These are phyloP conservation scores for Trametes gibbosa DNA, from an alignment of 768 basidiomycete genomes.

Conservation along the genomic window DNA sequence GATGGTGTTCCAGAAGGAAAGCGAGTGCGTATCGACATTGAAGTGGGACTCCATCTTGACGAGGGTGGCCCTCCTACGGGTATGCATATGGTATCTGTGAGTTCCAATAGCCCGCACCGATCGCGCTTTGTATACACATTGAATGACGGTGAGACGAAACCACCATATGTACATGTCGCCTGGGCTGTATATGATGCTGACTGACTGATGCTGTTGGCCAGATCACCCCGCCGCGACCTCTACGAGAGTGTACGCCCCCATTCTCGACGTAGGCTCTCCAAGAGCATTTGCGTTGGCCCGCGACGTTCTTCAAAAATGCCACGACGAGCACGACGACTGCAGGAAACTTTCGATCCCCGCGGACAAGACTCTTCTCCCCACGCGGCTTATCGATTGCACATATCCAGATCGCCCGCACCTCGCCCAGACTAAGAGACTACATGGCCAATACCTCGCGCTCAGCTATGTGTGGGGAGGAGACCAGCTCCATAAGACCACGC, in stretches of 20 bases:
- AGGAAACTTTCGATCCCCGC: neutral
- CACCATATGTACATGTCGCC: no score
- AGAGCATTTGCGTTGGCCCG: neutral
- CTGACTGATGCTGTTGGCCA: no score
- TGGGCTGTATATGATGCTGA: no score
- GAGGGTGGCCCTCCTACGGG: no score
- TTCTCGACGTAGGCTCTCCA: neutral
- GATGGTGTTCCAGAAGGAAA: no score
- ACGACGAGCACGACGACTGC: conserved; percentile 3
- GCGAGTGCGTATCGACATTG: no score
- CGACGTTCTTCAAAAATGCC: neutral
- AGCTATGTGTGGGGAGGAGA: conserved; percentile 13
- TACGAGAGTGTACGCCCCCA: neutral
- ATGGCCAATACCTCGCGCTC: conserved; percentile 1
- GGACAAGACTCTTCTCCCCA: neutral
- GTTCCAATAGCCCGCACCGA: no score
- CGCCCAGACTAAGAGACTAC: neutral
- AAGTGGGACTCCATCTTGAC: no score
- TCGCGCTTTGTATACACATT: no score
- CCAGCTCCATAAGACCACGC: neutral
- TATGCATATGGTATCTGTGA: no score
- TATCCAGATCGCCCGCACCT: conserved; percentile 1
- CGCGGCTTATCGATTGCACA: conserved; percentile 9
- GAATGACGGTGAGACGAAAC: no score
- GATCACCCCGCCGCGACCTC: conserved; percentile 2